phyloP scores from a whole-genome alignment of 208 protist genomes.

The Vickermania ingenoplastis region DNA sequence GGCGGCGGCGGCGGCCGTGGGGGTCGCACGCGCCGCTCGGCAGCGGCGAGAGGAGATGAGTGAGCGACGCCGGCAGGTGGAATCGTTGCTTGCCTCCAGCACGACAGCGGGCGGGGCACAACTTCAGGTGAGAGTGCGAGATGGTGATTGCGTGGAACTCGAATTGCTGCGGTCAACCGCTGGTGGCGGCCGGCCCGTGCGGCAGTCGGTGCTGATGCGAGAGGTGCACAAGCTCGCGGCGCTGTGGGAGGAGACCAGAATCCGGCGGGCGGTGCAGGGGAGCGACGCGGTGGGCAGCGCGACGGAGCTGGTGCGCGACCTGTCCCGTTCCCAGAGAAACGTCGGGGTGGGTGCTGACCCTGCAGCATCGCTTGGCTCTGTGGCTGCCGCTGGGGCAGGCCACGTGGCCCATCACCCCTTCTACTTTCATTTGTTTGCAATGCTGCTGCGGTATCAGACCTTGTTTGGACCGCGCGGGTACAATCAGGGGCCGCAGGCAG shows the following conservation, averaged over 20 bases:
- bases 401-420: conserved; percentile 9
- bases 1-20: background rate
- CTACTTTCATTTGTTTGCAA: conserved; percentile 26
- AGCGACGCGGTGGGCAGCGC: background rate
- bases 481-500: conserved; percentile 64
- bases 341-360: too few relatives aligned
- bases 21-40: background rate
- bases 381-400: background rate
- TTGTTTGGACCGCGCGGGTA: conserved; percentile 45
- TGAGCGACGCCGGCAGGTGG: background rate
- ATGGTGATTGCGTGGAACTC: background rate
- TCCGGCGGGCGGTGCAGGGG: background rate
- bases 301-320: background rate
- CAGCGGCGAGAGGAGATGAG: background rate
- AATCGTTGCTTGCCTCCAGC: background rate
- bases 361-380: too few relatives aligned
- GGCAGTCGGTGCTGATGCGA: conserved; percentile 20
- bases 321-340: too few relatives aligned
- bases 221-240: conserved; percentile 22
- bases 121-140: background rate
- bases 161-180: background rate
- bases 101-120: background rate
- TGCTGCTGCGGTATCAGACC: conserved; percentile 47
- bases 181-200: background rate
- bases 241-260: conserved; percentile 1